Conservation (phyloP, 169 alveolate species). For the Cyclospora cayetanensis region DNA sequence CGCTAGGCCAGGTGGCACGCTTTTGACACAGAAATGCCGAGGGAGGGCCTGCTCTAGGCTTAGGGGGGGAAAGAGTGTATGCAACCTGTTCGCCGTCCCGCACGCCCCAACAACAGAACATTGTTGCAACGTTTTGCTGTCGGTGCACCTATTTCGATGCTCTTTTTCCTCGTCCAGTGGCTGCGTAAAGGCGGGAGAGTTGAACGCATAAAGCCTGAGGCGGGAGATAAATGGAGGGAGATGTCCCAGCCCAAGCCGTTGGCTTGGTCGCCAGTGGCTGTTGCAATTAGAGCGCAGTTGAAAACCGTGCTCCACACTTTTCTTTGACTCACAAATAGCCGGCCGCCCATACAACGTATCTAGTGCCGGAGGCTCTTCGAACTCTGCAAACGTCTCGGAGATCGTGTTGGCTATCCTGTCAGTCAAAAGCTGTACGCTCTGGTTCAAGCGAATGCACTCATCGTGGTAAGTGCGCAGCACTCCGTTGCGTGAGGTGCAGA, state of each 20-base stretch:
- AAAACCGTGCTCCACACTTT: neutral
- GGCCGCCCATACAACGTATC: conserved; percentile 6
- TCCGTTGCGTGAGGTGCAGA: conserved; percentile 1
- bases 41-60: conserved; percentile 25
- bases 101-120: neutral
- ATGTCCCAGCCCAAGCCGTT: neutral
- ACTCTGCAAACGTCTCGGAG: conserved; percentile 12
- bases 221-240: conserved; percentile 58
- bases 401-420: conserved; percentile 17
- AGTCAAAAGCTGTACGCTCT: conserved; percentile 36
- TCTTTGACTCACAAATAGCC: neutral
- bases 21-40: conserved; percentile 13
- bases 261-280: neutral
- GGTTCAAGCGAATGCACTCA: conserved; percentile 60
- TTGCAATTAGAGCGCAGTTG: conserved; percentile 23
- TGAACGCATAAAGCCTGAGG: conserved; percentile 45
- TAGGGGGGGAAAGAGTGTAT: conserved; percentile 13
- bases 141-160: neutral
- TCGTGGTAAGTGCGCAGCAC: conserved; percentile 48
- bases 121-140: neutral
- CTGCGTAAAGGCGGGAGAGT: neutral
- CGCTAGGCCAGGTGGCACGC: conserved; percentile 60
- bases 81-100: neutral
- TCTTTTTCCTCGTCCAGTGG: neutral
- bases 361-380: conserved; percentile 6